Evolutionary conservation across 2,329 filamentous ascomycete species (phyloP).

Genomic region (Aureobasidium subglaciale): DNA sequence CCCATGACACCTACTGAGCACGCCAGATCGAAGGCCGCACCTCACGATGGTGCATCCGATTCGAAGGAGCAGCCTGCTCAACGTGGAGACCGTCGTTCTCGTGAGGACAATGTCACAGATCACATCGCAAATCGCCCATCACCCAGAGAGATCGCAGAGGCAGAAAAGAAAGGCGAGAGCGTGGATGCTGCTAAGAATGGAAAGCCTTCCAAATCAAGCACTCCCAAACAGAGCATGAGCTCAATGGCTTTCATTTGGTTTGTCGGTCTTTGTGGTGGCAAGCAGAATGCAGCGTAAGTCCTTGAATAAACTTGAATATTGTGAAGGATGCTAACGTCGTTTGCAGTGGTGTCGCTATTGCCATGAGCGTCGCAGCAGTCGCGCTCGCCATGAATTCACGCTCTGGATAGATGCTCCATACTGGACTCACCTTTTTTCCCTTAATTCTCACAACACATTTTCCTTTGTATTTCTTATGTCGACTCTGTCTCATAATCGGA

Average conservation of each 20-base stretch:
- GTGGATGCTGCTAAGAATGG: background rate
- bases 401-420: background rate
- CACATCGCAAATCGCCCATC: background rate
- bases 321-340: background rate
- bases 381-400: background rate
- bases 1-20: slow-evolving; percentile 27
- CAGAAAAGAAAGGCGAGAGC: too few species aligned
- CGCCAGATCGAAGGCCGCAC: slow-evolving; percentile 16
- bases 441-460: background rate
- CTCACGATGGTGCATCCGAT: slow-evolving; percentile 5
- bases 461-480: slow-evolving; percentile 9
- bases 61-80: background rate
- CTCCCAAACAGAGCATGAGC: background rate
- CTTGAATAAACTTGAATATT: background rate
- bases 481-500: background rate
- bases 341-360: slow-evolving; percentile 8
- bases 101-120: slow-evolving; percentile 8
- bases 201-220: background rate
- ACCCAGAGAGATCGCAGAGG: background rate
- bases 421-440: background rate
- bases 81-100: background rate
- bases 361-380: slow-evolving; percentile 14
- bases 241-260: slow-evolving; percentile 6
- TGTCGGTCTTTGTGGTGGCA: slow-evolving; percentile 10
- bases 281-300: slow-evolving; percentile 5